phyloP scores from a whole-genome alignment of 192 early-diverging fungal genomes.

The Oehlia diaphana region DNA sequence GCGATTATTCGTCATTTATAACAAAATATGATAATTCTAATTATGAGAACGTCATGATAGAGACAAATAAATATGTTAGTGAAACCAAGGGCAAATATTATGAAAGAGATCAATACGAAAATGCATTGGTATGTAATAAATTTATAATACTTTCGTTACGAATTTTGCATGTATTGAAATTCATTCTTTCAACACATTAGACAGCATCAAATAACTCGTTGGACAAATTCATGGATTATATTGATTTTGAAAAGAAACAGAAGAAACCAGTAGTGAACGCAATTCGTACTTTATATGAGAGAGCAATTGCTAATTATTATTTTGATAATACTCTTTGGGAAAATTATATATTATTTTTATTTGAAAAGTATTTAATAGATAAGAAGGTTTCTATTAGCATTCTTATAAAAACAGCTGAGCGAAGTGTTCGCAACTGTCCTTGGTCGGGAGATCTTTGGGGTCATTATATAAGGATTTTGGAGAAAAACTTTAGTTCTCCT shows the following conservation, averaged over 20 bases:
- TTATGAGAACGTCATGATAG: constrained; percentile 59
- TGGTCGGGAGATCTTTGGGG: constrained; percentile 71
- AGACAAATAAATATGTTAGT: constrained; percentile 44
- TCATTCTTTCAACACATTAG: constrained; percentile 15
- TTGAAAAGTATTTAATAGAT: constrained; percentile 52
- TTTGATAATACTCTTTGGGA: constrained; percentile 65
- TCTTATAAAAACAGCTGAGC: constrained; percentile 38
- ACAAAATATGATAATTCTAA: constrained; percentile 46
- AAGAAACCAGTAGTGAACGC: constrained; percentile 26
- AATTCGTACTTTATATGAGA: constrained; percentile 62
- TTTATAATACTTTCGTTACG: not conserved
- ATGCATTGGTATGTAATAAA: constrained; percentile 45
- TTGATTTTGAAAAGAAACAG: constrained; percentile 41
- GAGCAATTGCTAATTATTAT: constrained; percentile 63
- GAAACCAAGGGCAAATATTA: constrained; percentile 42
- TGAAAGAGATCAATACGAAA: constrained; percentile 54
- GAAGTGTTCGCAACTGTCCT: constrained; percentile 69
- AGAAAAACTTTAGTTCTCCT: not conserved
- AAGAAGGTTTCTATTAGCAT: constrained; percentile 14
- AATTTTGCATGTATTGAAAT: not conserved
- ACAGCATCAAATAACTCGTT: constrained; percentile 33
- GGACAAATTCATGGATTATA: constrained; percentile 54
- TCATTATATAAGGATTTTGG: constrained; percentile 11
- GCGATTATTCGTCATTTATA: constrained; percentile 63
- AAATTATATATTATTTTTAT: constrained; percentile 61